A percentile compares a stretch with the other conserved stretches of the same genome.
phyloP scores from a whole-genome alignment of 2,329 filamentous ascomycete species.

The Gliomastix tumulicola region DNA sequence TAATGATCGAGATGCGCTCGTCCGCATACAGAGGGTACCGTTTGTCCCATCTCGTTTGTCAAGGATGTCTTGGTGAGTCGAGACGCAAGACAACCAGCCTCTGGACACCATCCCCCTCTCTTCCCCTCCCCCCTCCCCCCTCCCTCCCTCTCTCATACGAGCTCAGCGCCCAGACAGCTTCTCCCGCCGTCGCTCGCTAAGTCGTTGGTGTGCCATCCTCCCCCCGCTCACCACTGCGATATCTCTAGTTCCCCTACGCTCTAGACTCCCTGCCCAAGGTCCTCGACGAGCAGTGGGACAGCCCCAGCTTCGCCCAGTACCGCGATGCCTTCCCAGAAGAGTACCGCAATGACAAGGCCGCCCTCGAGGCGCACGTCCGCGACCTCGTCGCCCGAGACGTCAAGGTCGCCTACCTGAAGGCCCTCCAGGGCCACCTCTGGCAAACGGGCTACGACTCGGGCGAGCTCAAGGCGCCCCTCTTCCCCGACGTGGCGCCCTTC shows the following conservation, averaged over 20 bases:
- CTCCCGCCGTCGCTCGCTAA: neutral
- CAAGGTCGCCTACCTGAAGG: slow-evolving; percentile 72
- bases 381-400: slow-evolving; percentile 67
- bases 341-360: slow-evolving; percentile 48
- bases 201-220: neutral
- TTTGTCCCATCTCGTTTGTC: slow-evolving; percentile 79
- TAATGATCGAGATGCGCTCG: neutral
- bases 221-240: neutral
- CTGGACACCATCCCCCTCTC: neutral
- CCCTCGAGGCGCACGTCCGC: slow-evolving; percentile 59
- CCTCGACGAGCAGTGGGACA: slow-evolving; percentile 61
- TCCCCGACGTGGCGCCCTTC: slow-evolving; percentile 63
- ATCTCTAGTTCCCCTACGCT: slow-evolving; percentile 67
- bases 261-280: slow-evolving; percentile 57
- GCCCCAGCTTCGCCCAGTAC: slow-evolving; percentile 57
- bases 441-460: slow-evolving; percentile 64
- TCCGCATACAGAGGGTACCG: slow-evolving; percentile 61
- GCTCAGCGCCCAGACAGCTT: neutral
- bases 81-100: neutral
- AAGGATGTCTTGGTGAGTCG: slow-evolving; percentile 73
- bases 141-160: neutral
- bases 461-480: slow-evolving; percentile 64
- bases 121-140: neutral
- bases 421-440: slow-evolving; percentile 76
- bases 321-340: slow-evolving; percentile 64